Conservation (phyloP, 257 asterid species). For the Buddleja alternifolia region DNA sequence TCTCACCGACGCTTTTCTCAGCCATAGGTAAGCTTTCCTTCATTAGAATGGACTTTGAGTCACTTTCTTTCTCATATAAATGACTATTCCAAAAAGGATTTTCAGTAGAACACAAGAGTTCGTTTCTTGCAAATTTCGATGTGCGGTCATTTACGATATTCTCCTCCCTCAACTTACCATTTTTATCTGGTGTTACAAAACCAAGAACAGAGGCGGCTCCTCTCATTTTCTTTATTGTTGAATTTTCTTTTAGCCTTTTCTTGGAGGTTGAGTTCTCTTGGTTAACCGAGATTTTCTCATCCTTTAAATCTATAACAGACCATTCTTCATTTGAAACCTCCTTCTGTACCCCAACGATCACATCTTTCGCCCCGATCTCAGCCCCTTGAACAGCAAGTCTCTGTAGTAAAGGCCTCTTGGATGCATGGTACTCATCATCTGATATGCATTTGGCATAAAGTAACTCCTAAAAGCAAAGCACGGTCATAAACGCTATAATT, state of each 20-base stretch:
- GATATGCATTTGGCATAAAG: constrained; percentile 78
- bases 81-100: constrained; percentile 33
- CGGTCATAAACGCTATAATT: not conserved
- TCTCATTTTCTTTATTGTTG: constrained; percentile 51
- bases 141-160: constrained; percentile 15
- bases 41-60: constrained; percentile 37
- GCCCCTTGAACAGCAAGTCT: constrained; percentile 95
- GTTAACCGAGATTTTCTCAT: constrained; percentile 39
- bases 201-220: constrained; percentile 59
- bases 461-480: constrained; percentile 56
- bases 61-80: constrained; percentile 21
- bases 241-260: constrained; percentile 37
- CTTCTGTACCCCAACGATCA: constrained; percentile 49
- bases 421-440: constrained; percentile 82
- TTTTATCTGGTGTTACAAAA: constrained; percentile 51
- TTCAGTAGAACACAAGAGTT: no score
- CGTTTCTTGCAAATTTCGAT: no score
- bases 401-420: constrained; percentile 87
- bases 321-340: constrained; percentile 58
- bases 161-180: constrained; percentile 45
- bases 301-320: constrained; percentile 72
- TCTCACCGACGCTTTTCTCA: constrained; percentile 39
- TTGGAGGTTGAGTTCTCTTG: constrained; percentile 36
- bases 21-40: constrained; percentile 28
- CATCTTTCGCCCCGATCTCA: constrained; percentile 80